Percentiles rank a stretch among this genome's conserved stretches.
Evolutionary conservation across 495 filamentous ascomycete genomes (phyloP).

Genomic region (Podospora bellae-mahoneyi): DNA sequence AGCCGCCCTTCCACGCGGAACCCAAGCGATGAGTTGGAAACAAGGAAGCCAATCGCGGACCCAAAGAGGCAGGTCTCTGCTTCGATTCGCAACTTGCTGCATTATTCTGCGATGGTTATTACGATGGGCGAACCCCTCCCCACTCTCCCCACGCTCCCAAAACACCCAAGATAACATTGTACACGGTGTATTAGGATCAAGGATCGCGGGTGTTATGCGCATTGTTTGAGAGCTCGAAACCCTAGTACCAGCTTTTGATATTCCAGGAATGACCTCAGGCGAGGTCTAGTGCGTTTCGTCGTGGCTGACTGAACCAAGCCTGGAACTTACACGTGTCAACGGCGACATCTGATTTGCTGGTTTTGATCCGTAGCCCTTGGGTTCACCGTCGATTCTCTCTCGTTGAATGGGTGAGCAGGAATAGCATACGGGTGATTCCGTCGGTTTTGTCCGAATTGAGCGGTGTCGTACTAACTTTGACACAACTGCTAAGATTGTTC

Average conservation of each 20-base stretch:
- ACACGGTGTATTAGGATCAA: background rate
- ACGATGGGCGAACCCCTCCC: background rate
- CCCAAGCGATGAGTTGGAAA: background rate
- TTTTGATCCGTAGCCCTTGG: background rate
- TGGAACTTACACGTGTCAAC: constrained; percentile 14
- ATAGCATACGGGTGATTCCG: background rate
- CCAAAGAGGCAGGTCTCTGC: background rate
- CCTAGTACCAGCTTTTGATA: background rate
- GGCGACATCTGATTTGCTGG: background rate
- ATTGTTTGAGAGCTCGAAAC: background rate
- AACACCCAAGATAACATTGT: background rate
- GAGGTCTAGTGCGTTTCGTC: constrained; percentile 5
- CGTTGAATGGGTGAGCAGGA: background rate
- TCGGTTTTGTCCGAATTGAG: background rate
- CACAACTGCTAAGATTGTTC: background rate
- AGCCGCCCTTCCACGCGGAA: constrained; percentile 4
- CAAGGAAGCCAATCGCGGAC: background rate
- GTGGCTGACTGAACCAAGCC: constrained; percentile 4
- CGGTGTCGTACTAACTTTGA: background rate
- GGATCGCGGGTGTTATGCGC: background rate
- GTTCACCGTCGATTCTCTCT: background rate
- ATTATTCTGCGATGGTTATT: background rate
- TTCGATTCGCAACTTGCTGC: background rate
- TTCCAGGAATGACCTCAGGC: background rate
- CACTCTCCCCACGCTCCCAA: background rate